Evolutionary conservation across 306 rosid genomes (phyloP), one percentile per base, ranked within the genome.

Genomic region (Cotoneaster glaucophyllus): DNA sequence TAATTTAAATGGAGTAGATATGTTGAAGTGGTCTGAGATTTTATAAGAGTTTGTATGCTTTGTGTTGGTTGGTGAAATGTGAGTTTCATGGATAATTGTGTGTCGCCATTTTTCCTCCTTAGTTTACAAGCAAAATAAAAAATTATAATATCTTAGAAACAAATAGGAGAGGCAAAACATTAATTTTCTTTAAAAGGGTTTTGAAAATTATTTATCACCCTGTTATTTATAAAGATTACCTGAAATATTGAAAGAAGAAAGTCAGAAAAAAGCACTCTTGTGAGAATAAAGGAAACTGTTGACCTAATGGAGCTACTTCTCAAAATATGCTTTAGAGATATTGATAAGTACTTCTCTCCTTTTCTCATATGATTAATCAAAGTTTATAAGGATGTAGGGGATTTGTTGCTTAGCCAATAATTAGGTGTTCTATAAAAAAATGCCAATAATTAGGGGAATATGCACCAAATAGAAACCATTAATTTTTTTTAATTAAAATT

Each of bases 21-120:
- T 31, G 73, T 28, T 69, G 65, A 32, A 43, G 67, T 43, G 68
- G 70, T 22, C 52, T 78, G 67, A 59, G 71, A 76, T 76, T 79
- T 63, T 84, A 84, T 74, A 69, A 52, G 84, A 64, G 58, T 45
- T n/a, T 57, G 54, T 76, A 70, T 61, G 72, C 43, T 54, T 26
- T 1, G 29, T 81, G 66, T 82, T 77, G 96, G 96, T 86, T 88
- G 99, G 89, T 95, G 88, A 82, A 74, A 73, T 81, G 98, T 84
- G 86, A 76, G 84, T 79, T 87, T 95, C 97, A 88, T 87, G 93
- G 92, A 88, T 70, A 85, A 82, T 74, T 53, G 82, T 82, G 76
- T 75, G 75, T 45, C 43, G 32, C 80, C 67, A 67, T 76, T 83
- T 76, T 83, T 84, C 44, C 88, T 81, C 74, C 92, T 92, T 95